Percentiles rank a stretch among this genome's conserved stretches.
Conservation (phyloP, 345 rosid genomes). For the Hypericum androsaemum region DNA sequence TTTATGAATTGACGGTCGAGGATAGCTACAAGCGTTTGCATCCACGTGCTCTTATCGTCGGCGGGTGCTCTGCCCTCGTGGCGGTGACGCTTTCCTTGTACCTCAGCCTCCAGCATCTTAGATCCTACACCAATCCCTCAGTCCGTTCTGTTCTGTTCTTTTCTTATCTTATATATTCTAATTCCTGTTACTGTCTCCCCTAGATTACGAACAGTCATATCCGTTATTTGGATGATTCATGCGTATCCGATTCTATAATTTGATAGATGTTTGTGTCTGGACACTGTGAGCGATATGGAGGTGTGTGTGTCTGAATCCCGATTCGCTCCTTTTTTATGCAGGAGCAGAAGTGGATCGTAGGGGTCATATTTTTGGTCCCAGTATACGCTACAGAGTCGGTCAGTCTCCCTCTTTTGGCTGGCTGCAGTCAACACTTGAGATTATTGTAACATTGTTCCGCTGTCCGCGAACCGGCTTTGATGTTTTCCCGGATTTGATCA, state of each 20-base stretch:
- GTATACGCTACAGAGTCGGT: constrained; percentile 80
- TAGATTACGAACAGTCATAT: too few species aligned
- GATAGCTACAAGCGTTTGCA: background rate
- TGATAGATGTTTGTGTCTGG: constrained; percentile 4
- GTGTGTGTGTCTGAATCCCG: too few species aligned
- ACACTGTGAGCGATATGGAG: too few species aligned
- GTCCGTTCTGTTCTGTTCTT: background rate
- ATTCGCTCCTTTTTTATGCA: constrained; percentile 16
- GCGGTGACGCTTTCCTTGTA: background rate
- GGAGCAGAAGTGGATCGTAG: constrained; percentile 92
- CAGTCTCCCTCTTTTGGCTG: constrained; percentile 21
- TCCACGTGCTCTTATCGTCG: background rate
- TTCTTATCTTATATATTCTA: too few species aligned
- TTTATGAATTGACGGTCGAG: background rate
- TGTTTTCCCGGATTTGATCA: background rate
- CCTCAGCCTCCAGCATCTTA: constrained; percentile 2
- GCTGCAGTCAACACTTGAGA: background rate
- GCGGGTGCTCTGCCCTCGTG: background rate
- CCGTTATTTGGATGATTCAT: too few species aligned
- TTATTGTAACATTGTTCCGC: background rate
- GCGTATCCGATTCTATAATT: background rate
- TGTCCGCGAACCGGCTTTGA: background rate
- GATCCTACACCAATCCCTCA: constrained; percentile 1
- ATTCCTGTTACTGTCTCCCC: too few species aligned
- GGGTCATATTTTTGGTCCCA: constrained; percentile 75